Conservation (phyloP, 768 basidiomycete genomes). For the Cystobasidium tubakii region DNA sequence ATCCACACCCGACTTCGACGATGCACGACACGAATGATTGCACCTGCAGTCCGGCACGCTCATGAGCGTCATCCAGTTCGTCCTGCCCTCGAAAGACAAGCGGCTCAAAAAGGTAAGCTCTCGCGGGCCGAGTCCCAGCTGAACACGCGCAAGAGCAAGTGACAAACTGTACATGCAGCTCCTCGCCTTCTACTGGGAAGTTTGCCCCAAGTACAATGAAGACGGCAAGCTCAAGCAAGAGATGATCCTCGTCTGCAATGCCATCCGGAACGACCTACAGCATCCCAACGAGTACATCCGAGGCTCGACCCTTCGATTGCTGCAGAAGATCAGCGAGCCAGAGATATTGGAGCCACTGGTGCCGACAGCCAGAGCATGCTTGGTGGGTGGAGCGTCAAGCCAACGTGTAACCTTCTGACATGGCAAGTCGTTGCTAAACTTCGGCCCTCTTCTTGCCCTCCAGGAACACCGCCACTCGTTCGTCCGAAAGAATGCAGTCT, state of each 20-base stretch:
- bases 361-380: slow-evolving; percentile 83
- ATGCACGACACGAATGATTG: no score
- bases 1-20: no score
- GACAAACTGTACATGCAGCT: background rate
- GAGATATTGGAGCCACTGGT: slow-evolving; percentile 94
- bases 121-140: slow-evolving; percentile 53
- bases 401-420: no score
- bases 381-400: slow-evolving; percentile 51
- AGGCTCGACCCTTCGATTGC: slow-evolving; percentile 90
- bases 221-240: slow-evolving; percentile 96
- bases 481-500: slow-evolving; percentile 96
- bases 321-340: slow-evolving; percentile 87
- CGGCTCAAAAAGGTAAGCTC: slow-evolving; percentile 69
- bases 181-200: slow-evolving; percentile 85
- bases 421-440: no score
- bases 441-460: background rate
- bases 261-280: slow-evolving; percentile 98
- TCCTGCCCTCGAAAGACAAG: slow-evolving; percentile 91
- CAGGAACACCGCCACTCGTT: slow-evolving; percentile 92
- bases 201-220: slow-evolving; percentile 96
- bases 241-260: slow-evolving; percentile 98
- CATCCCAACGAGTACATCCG: slow-evolving; percentile 99
- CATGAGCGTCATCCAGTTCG: slow-evolving; percentile 98
- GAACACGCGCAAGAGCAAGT: slow-evolving; percentile 59
- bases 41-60: no score